phyloP scores from a whole-genome alignment of 179 eudicot genomes.

The Amaranthus tricolor region DNA sequence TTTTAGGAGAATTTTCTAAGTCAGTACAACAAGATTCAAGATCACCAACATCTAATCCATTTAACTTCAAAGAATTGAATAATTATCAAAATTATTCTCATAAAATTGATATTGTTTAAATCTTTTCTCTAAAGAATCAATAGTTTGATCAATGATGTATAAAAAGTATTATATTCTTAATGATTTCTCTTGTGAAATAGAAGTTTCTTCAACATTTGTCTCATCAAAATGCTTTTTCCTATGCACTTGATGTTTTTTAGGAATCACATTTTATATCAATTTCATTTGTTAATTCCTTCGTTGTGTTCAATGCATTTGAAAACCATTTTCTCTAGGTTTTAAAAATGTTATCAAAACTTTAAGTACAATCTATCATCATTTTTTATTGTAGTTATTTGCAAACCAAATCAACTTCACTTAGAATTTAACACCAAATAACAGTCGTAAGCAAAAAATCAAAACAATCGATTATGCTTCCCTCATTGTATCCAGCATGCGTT shows the following conservation, averaged over 20 bases:
- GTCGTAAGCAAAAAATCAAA: background rate
- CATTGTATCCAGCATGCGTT: no score
- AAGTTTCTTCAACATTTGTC: background rate
- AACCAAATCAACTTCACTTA: background rate
- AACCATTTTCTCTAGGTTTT: background rate
- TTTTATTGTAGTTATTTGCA: background rate
- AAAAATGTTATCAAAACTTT: background rate
- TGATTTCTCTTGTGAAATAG: background rate
- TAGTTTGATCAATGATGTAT: no score
- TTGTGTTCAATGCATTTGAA: background rate
- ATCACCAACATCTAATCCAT: background rate
- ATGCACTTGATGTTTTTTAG: background rate
- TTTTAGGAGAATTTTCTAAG: background rate
- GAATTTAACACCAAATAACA: background rate
- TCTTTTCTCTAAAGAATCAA: no score
- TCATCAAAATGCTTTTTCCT: background rate
- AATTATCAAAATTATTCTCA: no score
- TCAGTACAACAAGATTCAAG: background rate
- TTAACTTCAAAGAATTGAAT: background rate
- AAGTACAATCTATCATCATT: background rate
- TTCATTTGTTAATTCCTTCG: background rate
- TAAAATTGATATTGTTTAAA: no score
- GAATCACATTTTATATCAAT: background rate
- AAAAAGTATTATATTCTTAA: background rate
- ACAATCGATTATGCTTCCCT: no score